phyloP scores from a whole-genome alignment of 495 filamentous ascomycete species.

The Aspergillus steynii region DNA sequence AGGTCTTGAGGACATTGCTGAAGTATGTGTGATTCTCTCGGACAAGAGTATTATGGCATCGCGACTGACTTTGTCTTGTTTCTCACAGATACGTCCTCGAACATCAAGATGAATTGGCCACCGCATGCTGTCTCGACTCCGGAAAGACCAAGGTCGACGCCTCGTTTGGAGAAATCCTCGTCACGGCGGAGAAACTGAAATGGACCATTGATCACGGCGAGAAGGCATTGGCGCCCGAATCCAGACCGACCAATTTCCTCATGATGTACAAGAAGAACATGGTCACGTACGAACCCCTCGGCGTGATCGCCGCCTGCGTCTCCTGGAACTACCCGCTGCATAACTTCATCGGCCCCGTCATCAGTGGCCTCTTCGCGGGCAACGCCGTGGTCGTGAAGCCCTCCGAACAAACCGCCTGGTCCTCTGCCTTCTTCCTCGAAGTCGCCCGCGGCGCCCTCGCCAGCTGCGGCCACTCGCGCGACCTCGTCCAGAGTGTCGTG shows the following conservation, averaged over 20 bases:
- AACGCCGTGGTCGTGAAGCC: slow-evolving; percentile 90
- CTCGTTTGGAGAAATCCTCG: slow-evolving; percentile 88
- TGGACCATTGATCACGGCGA: slow-evolving; percentile 95
- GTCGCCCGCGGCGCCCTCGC: slow-evolving; percentile 75
- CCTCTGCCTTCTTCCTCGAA: slow-evolving; percentile 72
- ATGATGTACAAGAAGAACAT: slow-evolving; percentile 96
- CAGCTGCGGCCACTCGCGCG: slow-evolving; percentile 79
- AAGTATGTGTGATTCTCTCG: slow-evolving; percentile 50
- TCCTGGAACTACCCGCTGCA: slow-evolving; percentile 98
- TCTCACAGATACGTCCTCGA: slow-evolving; percentile 68
- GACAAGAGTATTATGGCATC: neutral
- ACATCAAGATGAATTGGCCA: slow-evolving; percentile 85
- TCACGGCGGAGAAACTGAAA: slow-evolving; percentile 88
- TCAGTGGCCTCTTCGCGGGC: slow-evolving; percentile 88
- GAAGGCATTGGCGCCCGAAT: slow-evolving; percentile 68
- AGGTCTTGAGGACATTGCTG: slow-evolving; percentile 78
- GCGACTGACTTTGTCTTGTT: neutral
- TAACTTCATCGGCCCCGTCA: slow-evolving; percentile 88
- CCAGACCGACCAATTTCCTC: slow-evolving; percentile 78
- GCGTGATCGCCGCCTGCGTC: slow-evolving; percentile 87
- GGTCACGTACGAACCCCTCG: slow-evolving; percentile 88
- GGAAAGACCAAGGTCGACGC: slow-evolving; percentile 96
- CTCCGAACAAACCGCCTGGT: slow-evolving; percentile 94
- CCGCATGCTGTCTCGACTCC: slow-evolving; percentile 88
- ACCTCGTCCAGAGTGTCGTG: slow-evolving; percentile 78